These are phyloP conservation scores for Apocynum venetum DNA, from an alignment of 257 asterid genomes.

Conservation along the genomic window DNA sequence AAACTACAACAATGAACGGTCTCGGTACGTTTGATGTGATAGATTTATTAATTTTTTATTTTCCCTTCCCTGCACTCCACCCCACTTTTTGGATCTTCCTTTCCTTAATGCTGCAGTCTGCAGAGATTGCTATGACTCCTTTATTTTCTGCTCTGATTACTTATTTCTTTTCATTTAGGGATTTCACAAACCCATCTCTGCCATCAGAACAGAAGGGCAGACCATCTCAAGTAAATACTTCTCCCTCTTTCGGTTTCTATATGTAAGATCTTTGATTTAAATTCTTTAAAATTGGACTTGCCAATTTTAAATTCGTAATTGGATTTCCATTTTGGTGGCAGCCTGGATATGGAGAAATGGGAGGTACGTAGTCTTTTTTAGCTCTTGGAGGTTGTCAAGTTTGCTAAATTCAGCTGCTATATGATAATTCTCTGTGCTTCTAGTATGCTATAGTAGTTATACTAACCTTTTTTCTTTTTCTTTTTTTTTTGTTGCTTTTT, in stretches of 20 bases:
- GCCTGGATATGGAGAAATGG: slow-evolving; percentile 76
- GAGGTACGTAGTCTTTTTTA: slow-evolving; percentile 44
- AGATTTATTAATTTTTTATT: background rate
- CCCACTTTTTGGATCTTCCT: background rate
- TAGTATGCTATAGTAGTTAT: slow-evolving; percentile 12
- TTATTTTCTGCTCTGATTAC: slow-evolving; percentile 5
- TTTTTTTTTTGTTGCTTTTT: slow-evolving; percentile 4
- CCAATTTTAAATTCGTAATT: slow-evolving; percentile 2
- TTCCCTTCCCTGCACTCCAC: background rate
- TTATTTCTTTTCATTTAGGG: slow-evolving; percentile 53
- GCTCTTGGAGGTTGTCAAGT: slow-evolving; percentile 45
- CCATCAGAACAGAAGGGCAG: slow-evolving; percentile 98
- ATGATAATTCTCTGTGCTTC: background rate
- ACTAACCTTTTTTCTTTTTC: slow-evolving; percentile 20
- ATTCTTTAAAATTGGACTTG: background rate
- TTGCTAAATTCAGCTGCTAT: slow-evolving; percentile 22
- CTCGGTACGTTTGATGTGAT: slow-evolving; percentile 53
- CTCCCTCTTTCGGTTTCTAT: slow-evolving; percentile 26
- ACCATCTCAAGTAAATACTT: slow-evolving; percentile 67
- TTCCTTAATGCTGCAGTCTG: slow-evolving; percentile 18
- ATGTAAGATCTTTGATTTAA: slow-evolving; percentile 22
- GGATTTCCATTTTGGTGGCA: slow-evolving; percentile 30
- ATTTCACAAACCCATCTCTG: slow-evolving; percentile 88
- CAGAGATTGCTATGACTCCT: slow-evolving; percentile 4
- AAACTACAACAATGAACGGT: slow-evolving; percentile 88